Percentiles rank a stretch among this genome's conserved stretches.
These are phyloP conservation scores for Ceratobasidium sp. DNA, from an alignment of 1,284 basidiomycete genomes.

Conservation along the genomic window DNA sequence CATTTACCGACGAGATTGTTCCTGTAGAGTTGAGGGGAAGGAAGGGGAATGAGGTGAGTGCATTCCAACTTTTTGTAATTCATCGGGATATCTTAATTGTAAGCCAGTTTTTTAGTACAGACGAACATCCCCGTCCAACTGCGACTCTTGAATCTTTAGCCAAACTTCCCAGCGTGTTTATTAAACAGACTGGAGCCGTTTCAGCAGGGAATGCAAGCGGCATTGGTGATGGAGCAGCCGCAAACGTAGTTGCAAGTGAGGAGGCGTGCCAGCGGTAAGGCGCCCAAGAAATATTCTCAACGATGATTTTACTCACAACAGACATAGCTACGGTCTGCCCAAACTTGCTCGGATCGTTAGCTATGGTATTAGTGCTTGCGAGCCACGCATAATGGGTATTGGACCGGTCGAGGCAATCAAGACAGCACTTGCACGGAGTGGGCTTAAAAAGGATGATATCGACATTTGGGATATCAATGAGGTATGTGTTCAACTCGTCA, in stretches of 20 bases:
- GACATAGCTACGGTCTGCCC: conserved; percentile 58
- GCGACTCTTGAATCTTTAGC: conserved; percentile 62
- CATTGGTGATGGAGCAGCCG: conserved; percentile 69
- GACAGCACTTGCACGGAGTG: conserved; percentile 58
- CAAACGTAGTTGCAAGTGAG: conserved; percentile 67
- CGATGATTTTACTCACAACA: not conserved
- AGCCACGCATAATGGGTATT: conserved; percentile 69
- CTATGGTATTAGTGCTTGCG: conserved; percentile 67
- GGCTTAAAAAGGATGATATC: conserved; percentile 62
- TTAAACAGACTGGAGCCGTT: conserved; percentile 65
- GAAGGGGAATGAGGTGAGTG: conserved; percentile 54
- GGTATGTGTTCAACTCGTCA: conserved; percentile 46
- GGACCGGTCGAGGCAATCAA: conserved; percentile 65
- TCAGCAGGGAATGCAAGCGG: conserved; percentile 68
- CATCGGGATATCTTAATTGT: conserved; percentile 46
- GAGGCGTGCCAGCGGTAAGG: conserved; percentile 58
- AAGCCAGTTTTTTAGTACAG: conserved; percentile 55
- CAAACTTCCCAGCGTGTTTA: conserved; percentile 65
- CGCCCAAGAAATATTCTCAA: not conserved
- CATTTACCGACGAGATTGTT: conserved; percentile 65
- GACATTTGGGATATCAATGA: conserved; percentile 70
- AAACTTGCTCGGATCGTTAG: conserved; percentile 65
- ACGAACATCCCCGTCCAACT: conserved; percentile 67
- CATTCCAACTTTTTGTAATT: no score
- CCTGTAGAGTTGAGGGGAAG: conserved; percentile 62